Evolutionary conservation across 441 rosid species (phyloP), one percentile per base, ranked within the genome.

Genomic region (Pelargonium cotyledonis): DNA sequence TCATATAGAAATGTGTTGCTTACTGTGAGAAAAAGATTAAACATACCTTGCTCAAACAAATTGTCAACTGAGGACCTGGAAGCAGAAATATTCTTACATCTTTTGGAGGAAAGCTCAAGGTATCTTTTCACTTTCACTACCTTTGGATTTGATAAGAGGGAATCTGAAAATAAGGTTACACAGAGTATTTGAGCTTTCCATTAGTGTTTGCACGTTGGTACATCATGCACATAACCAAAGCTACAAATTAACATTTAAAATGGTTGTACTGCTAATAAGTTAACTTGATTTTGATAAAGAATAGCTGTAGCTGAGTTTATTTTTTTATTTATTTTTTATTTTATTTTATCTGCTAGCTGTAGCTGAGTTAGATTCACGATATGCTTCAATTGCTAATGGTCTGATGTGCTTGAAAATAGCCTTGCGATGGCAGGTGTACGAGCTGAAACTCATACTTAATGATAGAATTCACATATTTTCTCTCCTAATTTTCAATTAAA

Each of bases 1-100:
- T 84, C 95, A 6, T 94, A 94, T 66, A 88, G 89, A 79, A 84
- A 81, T 65, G 92, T 85, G 63, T 74, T 91, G 85, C 93, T 94
- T 84, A 79, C 86, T 31, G 90, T 89, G 70, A 86, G 90, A 76
- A 80, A 86, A 73, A 81, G 84, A 70, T 74, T 94, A 67, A 81
- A 63, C 43, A 70, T 94, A 79, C 78, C 87, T 80, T 92, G 98
- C 86, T 88, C 98, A 16, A 82, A 77, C 72, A 89, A 87, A 68
- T 81, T 91, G 85, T 77, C 88, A 35, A 86, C 95, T 1, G 89
- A 89, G 80, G 95, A 94, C 75, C 77, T 89, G 18, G 96, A 94
- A 84, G 91, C 85, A 11, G 98, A 94, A 78, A 85, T 89, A 63
- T 94, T 94, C 82, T 96, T 94, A 68, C 85, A 87, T 72, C 86